phyloP scores from a whole-genome alignment of 1,284 basidiomycete genomes.

The Trametes hirsuta region DNA sequence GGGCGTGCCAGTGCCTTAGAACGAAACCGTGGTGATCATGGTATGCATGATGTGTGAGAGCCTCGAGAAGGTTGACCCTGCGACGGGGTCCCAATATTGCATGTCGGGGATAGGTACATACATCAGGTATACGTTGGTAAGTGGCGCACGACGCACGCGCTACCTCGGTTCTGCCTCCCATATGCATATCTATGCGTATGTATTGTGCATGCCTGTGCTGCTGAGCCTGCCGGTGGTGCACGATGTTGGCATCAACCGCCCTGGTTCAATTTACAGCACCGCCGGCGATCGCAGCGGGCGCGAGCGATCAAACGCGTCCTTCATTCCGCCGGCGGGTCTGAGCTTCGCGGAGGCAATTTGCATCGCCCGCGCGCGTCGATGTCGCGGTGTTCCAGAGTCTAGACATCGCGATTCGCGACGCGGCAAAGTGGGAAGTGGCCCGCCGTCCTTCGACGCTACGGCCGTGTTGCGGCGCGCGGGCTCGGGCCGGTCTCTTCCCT shows the following conservation, averaged over 20 bases:
- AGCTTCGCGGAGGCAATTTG: conserved; percentile 5
- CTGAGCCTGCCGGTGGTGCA: no score
- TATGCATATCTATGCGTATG: no score
- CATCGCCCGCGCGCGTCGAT: not conserved
- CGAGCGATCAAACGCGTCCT: not conserved
- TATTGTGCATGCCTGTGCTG: no score
- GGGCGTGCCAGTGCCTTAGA: conserved; percentile 3
- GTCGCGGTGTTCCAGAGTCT: no score
- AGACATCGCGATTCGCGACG: no score
- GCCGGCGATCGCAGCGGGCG: conserved; percentile 6
- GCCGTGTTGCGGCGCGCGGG: no score
- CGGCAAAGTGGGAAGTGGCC: no score
- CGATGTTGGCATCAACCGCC: not conserved
- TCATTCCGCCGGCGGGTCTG: not conserved
- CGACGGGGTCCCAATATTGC: no score
- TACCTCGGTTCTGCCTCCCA: no score
- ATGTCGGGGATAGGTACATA: not conserved
- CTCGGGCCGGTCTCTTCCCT: no score
- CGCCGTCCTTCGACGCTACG: no score
- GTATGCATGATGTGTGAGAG: conserved; percentile 7
- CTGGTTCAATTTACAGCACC: conserved; percentile 2
- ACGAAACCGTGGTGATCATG: not conserved
- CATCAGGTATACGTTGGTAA: not conserved
- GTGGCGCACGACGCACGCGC: not conserved
- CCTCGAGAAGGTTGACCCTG: not conserved